These are phyloP conservation scores for Astrothelium subdiscretum DNA, from an alignment of 495 filamentous ascomycete species.

Conservation along the genomic window DNA sequence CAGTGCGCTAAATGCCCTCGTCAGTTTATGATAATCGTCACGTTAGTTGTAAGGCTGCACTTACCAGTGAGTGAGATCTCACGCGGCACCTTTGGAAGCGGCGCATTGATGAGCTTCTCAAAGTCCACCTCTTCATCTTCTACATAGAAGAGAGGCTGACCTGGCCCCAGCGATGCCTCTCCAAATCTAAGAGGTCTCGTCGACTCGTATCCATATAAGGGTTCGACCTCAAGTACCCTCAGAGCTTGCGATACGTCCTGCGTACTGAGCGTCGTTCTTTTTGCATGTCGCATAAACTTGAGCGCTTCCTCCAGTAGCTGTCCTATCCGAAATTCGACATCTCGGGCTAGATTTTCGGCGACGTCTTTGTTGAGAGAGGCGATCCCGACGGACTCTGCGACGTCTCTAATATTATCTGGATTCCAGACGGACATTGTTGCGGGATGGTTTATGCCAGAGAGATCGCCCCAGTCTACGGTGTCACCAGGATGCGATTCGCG, in stretches of 20 bases:
- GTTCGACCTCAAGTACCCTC: conserved; percentile 78
- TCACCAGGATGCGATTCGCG: not conserved
- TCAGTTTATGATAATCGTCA: conserved; percentile 15
- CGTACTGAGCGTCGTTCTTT: conserved; percentile 70
- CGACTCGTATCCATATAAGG: conserved; percentile 90
- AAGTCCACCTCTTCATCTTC: conserved; percentile 99
- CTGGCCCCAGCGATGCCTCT: conserved; percentile 83
- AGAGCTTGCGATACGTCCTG: conserved; percentile 78
- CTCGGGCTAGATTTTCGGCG: conserved; percentile 70
- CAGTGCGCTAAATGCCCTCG: conserved; percentile 57
- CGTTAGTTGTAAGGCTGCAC: conserved; percentile 3
- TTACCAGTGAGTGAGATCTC: conserved; percentile 83
- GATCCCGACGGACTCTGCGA: conserved; percentile 91
- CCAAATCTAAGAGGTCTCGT: conserved; percentile 78
- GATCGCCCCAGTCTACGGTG: not conserved
- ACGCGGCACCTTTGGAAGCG: conserved; percentile 86
- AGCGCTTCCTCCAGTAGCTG: conserved; percentile 88
- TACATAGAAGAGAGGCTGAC: conserved; percentile 93
- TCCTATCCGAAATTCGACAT: conserved; percentile 87
- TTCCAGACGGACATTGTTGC: conserved; percentile 62
- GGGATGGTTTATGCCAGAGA: not conserved
- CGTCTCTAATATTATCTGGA: conserved; percentile 85
- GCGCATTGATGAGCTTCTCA: conserved; percentile 94
- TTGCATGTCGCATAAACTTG: conserved; percentile 85
- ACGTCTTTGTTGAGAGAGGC: conserved; percentile 66